Evolutionary conservation across 441 rosid genomes (phyloP).

Genomic region (Geranium incanum): DNA sequence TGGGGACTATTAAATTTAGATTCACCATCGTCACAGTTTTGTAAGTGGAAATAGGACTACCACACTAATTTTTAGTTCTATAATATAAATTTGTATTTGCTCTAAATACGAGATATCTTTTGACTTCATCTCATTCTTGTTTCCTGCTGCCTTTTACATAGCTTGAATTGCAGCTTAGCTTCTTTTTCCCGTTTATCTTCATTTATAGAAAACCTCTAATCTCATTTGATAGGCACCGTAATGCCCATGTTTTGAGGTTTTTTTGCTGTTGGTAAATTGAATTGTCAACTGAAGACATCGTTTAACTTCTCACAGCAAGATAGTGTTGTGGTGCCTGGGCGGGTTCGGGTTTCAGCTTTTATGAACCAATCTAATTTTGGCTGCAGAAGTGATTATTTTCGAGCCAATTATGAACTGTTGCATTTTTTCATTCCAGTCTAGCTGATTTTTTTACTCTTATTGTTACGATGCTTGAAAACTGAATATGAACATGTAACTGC

Average conservation of each 20-base stretch:
- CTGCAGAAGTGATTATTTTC: not conserved
- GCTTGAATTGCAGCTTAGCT: not conserved
- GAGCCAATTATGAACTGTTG: not conserved
- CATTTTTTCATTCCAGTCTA: not conserved
- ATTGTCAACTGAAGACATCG: not conserved
- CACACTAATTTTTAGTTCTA: too few species aligned
- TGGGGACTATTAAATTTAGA: too few species aligned
- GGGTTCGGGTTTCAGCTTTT: not conserved
- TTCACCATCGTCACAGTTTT: too few species aligned
- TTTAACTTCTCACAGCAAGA: not conserved
- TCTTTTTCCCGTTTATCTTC: slow-evolving; percentile 14
- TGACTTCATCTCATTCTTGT: too few species aligned
- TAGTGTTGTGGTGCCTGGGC: not conserved
- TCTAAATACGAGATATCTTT: too few species aligned
- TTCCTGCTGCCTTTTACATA: too few species aligned
- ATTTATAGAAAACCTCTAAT: not conserved
- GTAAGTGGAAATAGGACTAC: too few species aligned
- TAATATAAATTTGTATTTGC: too few species aligned
- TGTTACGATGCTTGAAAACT: not conserved
- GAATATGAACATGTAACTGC: not conserved
- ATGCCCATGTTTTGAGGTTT: not conserved
- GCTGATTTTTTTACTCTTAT: not conserved
- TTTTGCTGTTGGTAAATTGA: not conserved
- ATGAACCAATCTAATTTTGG: not conserved
- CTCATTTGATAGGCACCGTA: not conserved